Evolutionary conservation across 768 basidiomycete species (phyloP), one percentile per base, ranked within the genome.

Genomic region (Mycena sanguinolenta): DNA sequence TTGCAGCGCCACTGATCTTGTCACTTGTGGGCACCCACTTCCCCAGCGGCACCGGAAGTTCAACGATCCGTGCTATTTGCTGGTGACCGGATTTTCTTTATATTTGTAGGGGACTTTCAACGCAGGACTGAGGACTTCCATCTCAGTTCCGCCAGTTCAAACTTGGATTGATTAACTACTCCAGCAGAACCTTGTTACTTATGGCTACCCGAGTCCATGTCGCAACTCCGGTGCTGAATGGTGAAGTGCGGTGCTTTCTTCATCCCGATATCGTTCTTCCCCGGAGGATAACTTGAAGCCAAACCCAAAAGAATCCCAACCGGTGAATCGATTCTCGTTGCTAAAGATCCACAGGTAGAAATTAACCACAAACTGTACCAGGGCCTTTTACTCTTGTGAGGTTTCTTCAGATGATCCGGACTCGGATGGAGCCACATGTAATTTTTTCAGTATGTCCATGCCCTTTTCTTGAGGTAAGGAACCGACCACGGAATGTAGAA

Each of bases 301-400:
- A 57, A 6, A 66, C 65, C 10, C 0, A 27, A 13, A 39, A 13
- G 2, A 71, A 71, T 58, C 49, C 49, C 25, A 39, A 59, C 50
- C 70, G 70, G 70, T 71, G 3, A 16, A 28, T 30, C 0, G 16
- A 38, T 16, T 42, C 54, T 55, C 25, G 19, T 30, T 16, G 30
- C 54, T 46, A 13, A 13, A 25, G 30, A 7, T 42, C 1, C 17
- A 16, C 38, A 12, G 30, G 0, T 1, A 61, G 21, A 7, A 10
- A 2, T 25, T 28, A 10, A 54, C 9, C 6, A 28, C 19, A 5
- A 12, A 4, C 2, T 1, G 10, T 12, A 25, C 39, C 30, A 71
- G 70, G 12, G 60, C 64, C 23, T 71, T 66, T 34, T 71, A 71
- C 61, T 71, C 64, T 12, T 71, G 70, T 38, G 28, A 58, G 4